Percentiles rank a stretch among this genome's conserved stretches.
Conservation (phyloP, 108 stramenopile genomes). For the Discostella stelligeroides region DNA sequence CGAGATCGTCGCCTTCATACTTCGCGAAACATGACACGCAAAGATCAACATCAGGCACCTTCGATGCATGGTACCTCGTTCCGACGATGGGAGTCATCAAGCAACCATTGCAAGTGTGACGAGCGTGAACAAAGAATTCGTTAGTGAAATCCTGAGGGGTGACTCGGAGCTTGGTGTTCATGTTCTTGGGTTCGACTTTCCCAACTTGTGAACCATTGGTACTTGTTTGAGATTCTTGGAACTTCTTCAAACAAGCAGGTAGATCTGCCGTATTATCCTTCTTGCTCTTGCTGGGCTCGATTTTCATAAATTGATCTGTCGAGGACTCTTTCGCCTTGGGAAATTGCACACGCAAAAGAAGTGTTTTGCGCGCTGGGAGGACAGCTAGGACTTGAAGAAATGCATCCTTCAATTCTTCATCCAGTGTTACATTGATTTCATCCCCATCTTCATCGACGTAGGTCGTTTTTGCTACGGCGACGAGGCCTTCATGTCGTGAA, state of each 20-base stretch:
- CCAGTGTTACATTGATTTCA: conserved; percentile 62
- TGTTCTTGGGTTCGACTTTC: neutral
- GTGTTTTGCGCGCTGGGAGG: conserved; percentile 48
- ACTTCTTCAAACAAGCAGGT: too few species aligned
- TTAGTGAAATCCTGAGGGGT: conserved; percentile 15
- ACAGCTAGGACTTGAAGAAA: conserved; percentile 58
- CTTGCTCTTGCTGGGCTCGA: neutral
- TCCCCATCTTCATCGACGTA: conserved; percentile 83
- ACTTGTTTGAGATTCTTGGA: too few species aligned
- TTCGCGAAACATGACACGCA: conserved; percentile 65
- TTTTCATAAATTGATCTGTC: conserved; percentile 12
- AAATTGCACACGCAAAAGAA: conserved; percentile 47
- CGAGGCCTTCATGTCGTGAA: conserved; percentile 20
- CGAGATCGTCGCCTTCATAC: conserved; percentile 71
- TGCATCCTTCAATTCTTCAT: conserved; percentile 73
- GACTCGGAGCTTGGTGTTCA: neutral
- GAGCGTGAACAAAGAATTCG: conserved; percentile 59
- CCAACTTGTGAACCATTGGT: too few species aligned
- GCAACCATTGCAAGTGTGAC: conserved; percentile 89
- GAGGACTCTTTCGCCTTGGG: conserved; percentile 2
- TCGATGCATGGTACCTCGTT: conserved; percentile 71
- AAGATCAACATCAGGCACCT: conserved; percentile 85
- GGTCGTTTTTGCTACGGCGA: conserved; percentile 36
- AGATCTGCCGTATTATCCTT: too few species aligned
- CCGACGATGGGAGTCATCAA: conserved; percentile 81